Base-by-base conservation (phyloP, 176 grass and related monocot genomes). In the Avena sativa region DNA sequence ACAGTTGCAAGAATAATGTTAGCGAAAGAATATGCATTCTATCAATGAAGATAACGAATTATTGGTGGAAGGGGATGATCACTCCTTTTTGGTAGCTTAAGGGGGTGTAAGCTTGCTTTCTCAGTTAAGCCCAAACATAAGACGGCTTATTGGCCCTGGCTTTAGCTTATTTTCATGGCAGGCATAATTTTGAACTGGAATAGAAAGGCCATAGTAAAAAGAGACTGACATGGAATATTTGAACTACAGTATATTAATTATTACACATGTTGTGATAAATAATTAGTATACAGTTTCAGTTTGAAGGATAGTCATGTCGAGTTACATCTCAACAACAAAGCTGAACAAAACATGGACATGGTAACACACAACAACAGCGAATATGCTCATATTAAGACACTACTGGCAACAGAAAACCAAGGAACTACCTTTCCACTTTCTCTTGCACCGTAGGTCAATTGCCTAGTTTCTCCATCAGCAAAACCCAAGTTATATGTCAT, bases 371-470 rank as follows among this genome's bases (percentile, higher is more conserved):
- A 5, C 50, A 84, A 74, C 19, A 30, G 40, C 1, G 5, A 32
- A 62, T 46, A 82, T 81, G 44, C 2, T 52, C 34, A 8, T 32
- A 68, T 16, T 56, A 88, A 84, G 9, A 59, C 66, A 81, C n/a
- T 43, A 47, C 52, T 7, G 20, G 34, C 16, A 79, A 84, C 26
- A 74, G 59, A 74, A 85, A 50, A 34, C 17, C 8, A 78, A 83
- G 43, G 34, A 77, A 34, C 14, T 68, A 99, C 97, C 92, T 99
- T 99, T 59, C 94, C 72, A 87, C 85, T 93, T 89, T 87, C 94
- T 81, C 80, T 98, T 80, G 92, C 92, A 69, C 92, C 94, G 46
- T 51, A 93, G 70, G 92, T 96, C 77, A 99, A 87, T 88, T 96
- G 94, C 55, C 78, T 94, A 80, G 89, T 89, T 71, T 96, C 87